Evolutionary conservation across 2,329 filamentous ascomycete genomes (phyloP), one percentile per base, ranked within the genome.

Genomic region (Lasiodiplodia theobromae): DNA sequence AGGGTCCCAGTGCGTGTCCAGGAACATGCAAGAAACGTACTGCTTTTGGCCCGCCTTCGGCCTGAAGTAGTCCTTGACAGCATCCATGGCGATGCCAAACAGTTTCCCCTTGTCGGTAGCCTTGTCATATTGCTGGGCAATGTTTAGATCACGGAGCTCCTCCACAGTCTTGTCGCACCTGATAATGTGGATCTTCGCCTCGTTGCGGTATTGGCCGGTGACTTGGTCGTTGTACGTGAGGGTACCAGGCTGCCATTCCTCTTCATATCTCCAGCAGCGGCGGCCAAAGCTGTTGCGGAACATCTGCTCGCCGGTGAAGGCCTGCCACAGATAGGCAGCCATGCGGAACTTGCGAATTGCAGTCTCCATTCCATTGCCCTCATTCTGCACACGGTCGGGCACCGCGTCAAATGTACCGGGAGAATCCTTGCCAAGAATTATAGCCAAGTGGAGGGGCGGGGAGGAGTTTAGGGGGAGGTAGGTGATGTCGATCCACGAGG

Each of bases 291-390:
- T 92, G 77, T 97, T 92, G 71, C 93, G 90, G 78, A 89, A 91
- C 95, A 98, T 98, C 78, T 98, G 94, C 78, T 99, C 96, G 7
- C 93, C 93, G 0, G 95, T 98, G 75, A 97, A 98, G 8, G 94
- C 93, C 78, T 99, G 96, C 94, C 96, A 98, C 16, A 98, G 85
- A 77, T 98, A 97, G 28, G 93, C 95, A 21, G 94, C 91, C 92
- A 97, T 97, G 71, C 94, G 89, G 77, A 96, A 97, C 78, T 99
- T 99, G 74, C 88, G 89, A 64, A 97, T 86, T 0, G 96, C 96
- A 8, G 88, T 89, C 12, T 94, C 90, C 44, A 98, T 77, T 1
- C 86, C 87, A 78, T 97, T 97, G 21, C 93, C 94, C 83, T 97
- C 94, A 72, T 87, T 89, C 78, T 92, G 88, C 67, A 87, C 83